phyloP scores from a whole-genome alignment of 352 stramenopile species.

The Phytophthora foliorum region DNA sequence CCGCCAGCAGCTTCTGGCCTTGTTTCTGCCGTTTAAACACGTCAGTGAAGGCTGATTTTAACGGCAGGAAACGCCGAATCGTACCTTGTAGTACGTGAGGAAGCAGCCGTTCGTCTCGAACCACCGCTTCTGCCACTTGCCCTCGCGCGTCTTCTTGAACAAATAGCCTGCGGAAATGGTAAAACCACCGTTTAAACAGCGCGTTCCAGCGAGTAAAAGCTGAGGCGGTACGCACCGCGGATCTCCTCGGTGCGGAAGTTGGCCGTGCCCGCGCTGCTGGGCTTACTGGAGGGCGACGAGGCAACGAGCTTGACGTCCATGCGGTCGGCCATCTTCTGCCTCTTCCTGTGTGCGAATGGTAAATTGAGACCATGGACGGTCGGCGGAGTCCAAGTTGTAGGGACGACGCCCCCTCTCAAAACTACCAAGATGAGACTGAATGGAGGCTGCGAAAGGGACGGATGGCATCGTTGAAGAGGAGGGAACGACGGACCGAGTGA shows the following conservation, averaged over 20 bases:
- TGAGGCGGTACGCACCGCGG: conserved; percentile 42
- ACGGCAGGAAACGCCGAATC: conserved; percentile 12
- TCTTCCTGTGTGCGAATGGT: conserved; percentile 27
- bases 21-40: conserved; percentile 67
- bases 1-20: conserved; percentile 95
- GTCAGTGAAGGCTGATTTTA: neutral
- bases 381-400: conserved; percentile 2
- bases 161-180: conserved; percentile 77
- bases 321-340: conserved; percentile 38
- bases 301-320: conserved; percentile 56
- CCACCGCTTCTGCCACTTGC: conserved; percentile 98
- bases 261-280: conserved; percentile 58
- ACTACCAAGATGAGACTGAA: neutral
- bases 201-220: neutral
- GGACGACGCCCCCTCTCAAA: conserved; percentile 14
- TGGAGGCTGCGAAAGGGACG: neutral
- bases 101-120: conserved; percentile 99
- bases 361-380: conserved; percentile 27
- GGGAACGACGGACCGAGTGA: too few relatives aligned
- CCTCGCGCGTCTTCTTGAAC: conserved; percentile 95
- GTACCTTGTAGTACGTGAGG: conserved; percentile 99
- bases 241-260: conserved; percentile 86
- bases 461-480: conserved; percentile 31
- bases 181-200: conserved; percentile 14
- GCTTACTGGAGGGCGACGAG: conserved; percentile 54